Base-by-base conservation (phyloP, 1,284 basidiomycete species). In the Cutaneotrichosporon sp. region DNA sequence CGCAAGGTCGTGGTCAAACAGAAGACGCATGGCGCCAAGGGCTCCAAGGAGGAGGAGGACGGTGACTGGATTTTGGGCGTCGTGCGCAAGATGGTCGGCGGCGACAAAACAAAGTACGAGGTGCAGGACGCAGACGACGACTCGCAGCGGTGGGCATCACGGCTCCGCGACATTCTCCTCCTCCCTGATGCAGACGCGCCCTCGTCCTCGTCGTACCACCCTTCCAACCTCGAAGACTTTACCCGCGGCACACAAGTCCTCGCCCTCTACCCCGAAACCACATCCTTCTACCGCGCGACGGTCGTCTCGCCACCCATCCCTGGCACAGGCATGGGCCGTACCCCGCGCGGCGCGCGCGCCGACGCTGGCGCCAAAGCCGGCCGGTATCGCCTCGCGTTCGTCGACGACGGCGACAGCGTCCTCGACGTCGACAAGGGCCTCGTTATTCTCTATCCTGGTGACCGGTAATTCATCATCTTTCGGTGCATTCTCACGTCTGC, bases 201-300 rank as follows among this genome's bases (percentile, higher is more conserved):
- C 10, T 48, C 67, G n/a, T 47, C 59, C 21, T 59, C 66, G 4
- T 62, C 67, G 0, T 70, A 72, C 1, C 76, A 77, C 54, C 78
- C 77, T 0, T 55, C 60, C 38, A 68, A 69, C 17, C 64, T 72
- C 38, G 66, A 72, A 26, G 70, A 73, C 39, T 75, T 69, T 49
- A 67, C 76, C 0, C 50, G 61, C 12, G 71, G 72, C 2, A 68
- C 73, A 2, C 54, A 61, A 33, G 77, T 79, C 36, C 67, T 79
- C 44, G 78, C 74, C 0, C 62, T 78, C 21, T 80, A 79, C 50
- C 79, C 79, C 8, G 78, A 79, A 37, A 80, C 79, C 8, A 79
- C 78, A 0, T 68, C 70, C 0, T 79, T 80, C 60, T 80, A 80
- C 62, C 65, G 67, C 8, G 78, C 77, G 2, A 69, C 68, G 1